Conservation (phyloP, 306 rosid genomes). For the Trifolium fragiferum region DNA sequence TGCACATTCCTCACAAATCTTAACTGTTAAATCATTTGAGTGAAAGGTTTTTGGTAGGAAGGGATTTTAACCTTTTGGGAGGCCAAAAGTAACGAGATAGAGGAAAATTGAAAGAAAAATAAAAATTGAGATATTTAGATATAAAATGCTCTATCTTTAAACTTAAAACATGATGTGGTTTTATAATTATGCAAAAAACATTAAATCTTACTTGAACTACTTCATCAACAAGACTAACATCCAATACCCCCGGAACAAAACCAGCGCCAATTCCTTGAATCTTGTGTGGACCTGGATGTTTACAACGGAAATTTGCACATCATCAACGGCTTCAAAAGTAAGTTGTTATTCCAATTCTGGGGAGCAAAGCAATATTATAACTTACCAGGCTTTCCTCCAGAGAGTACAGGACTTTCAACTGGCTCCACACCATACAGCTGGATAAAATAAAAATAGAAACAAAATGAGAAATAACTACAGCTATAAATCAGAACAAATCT, state of each 20-base stretch:
- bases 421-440: slow-evolving; percentile 85
- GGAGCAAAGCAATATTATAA: neutral
- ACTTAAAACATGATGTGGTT: neutral
- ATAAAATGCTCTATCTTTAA: neutral
- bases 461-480: neutral
- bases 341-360: slow-evolving; percentile 4
- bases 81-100: too few species aligned
- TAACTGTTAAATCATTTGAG: too few species aligned
- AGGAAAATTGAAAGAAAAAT: too few species aligned
- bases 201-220: slow-evolving; percentile 67
- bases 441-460: slow-evolving; percentile 23
- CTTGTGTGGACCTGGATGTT: slow-evolving; percentile 78
- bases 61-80: too few species aligned
- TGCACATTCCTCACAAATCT: too few species aligned
- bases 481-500: slow-evolving; percentile 9
- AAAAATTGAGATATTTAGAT: neutral
- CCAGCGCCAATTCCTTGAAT: slow-evolving; percentile 96
- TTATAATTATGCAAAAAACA: slow-evolving; percentile 16
- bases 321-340: slow-evolving; percentile 17
- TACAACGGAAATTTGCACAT: slow-evolving; percentile 31
- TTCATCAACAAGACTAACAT: slow-evolving; percentile 65
- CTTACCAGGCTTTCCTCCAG: slow-evolving; percentile 91
- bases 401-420: slow-evolving; percentile 73
- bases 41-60: too few species aligned
- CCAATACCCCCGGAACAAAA: slow-evolving; percentile 78